Evolutionary conservation across 805 yeast species (phyloP).

Genomic region (Pichia exigua): DNA sequence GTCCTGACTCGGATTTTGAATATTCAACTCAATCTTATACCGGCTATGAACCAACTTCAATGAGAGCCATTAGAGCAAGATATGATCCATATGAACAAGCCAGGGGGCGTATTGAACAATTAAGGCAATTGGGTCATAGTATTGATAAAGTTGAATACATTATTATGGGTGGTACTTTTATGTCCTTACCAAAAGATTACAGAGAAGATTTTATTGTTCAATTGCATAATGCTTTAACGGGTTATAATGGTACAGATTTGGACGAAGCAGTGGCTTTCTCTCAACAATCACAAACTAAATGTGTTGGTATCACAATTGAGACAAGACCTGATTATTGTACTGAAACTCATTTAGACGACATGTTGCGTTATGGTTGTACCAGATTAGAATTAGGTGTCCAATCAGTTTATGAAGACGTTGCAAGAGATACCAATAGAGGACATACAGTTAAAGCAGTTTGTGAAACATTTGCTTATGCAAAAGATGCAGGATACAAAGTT

Average conservation of each 20-base stretch:
- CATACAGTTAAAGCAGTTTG: slow-evolving; percentile 95
- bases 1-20: slow-evolving; percentile 97
- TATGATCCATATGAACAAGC: slow-evolving; percentile 99
- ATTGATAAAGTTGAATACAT: slow-evolving; percentile 97
- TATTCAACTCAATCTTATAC: slow-evolving; percentile 97
- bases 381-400: slow-evolving; percentile 96
- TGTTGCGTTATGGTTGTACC: slow-evolving; percentile 95
- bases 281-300: slow-evolving; percentile 90
- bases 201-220: slow-evolving; percentile 84
- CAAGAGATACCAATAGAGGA: slow-evolving; percentile 96
- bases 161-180: slow-evolving; percentile 98
- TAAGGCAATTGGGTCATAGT: slow-evolving; percentile 90
- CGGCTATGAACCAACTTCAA: slow-evolving; percentile 97
- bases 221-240: slow-evolving; percentile 90
- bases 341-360: slow-evolving; percentile 87
- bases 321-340: slow-evolving; percentile 99
- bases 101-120: slow-evolving; percentile 92
- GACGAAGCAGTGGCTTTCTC: slow-evolving; percentile 89
- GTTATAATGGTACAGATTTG: slow-evolving; percentile 76
- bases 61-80: slow-evolving; percentile 98
- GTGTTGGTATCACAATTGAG: slow-evolving; percentile 97
- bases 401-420: slow-evolving; percentile 95
- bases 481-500: slow-evolving; percentile 96
- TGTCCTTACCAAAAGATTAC: slow-evolving; percentile 87
- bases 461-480: slow-evolving; percentile 92